Evolutionary conservation across 2,329 filamentous ascomycete genomes (phyloP).

Genomic region (Botrytis aclada): DNA sequence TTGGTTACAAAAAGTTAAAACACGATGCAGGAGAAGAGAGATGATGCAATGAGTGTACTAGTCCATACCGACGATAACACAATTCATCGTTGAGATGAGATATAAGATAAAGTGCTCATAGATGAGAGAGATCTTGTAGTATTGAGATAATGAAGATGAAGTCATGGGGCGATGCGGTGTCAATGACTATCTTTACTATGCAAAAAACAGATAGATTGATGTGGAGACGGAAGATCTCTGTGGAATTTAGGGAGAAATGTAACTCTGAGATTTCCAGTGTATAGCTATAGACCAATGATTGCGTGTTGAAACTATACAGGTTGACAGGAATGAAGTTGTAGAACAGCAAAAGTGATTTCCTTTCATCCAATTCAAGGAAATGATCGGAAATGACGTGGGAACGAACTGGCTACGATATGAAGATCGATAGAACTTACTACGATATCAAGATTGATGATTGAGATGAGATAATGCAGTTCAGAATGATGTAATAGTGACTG

Average conservation of each 20-base stretch:
- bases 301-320: not conserved
- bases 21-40: not conserved
- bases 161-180: not conserved
- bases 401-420: not conserved
- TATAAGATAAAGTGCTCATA: not conserved
- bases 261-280: no score
- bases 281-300: not conserved
- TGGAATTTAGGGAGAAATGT: not conserved
- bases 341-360: not conserved
- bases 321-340: not conserved
- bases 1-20: not conserved
- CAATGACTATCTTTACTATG: not conserved
- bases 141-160: not conserved
- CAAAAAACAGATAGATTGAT: not conserved
- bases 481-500: not conserved
- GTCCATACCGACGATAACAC: not conserved
- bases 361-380: not conserved
- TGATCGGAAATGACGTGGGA: not conserved
- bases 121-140: not conserved
- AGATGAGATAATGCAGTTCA: constrained; percentile 1
- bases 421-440: not conserved
- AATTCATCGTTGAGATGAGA: not conserved
- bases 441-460: not conserved
- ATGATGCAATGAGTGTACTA: not conserved
- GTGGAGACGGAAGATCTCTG: not conserved